These are phyloP conservation scores for Pyrenochaeta sp. DNA, from an alignment of 2,329 filamentous ascomycete species.

Conservation along the genomic window DNA sequence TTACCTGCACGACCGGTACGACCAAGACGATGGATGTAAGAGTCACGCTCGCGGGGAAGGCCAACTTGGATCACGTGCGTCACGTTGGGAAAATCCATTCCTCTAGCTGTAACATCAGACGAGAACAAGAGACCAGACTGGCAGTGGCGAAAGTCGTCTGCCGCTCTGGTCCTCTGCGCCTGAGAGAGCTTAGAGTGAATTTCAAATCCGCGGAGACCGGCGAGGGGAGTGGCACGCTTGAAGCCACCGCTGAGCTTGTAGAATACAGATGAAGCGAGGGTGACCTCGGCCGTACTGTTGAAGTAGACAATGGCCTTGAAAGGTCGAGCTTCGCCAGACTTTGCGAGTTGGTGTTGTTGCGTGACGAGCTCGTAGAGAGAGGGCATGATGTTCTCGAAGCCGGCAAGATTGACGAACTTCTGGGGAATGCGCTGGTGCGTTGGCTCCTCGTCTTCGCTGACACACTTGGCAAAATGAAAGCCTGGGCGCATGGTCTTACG, in stretches of 20 bases:
- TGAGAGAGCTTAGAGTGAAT: slow-evolving; percentile 87
- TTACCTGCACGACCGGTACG: slow-evolving; percentile 72
- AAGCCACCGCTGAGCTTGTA: slow-evolving; percentile 55
- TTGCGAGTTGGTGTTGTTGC: slow-evolving; percentile 61
- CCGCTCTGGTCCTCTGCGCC: slow-evolving; percentile 70
- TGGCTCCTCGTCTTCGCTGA: slow-evolving; percentile 79
- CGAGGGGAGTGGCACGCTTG: slow-evolving; percentile 40
- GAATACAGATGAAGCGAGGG: slow-evolving; percentile 69
- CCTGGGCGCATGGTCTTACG: slow-evolving; percentile 78
- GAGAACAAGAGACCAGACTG: slow-evolving; percentile 63
- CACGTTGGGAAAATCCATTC: slow-evolving; percentile 64
- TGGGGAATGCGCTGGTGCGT: slow-evolving; percentile 90
- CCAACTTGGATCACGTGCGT: slow-evolving; percentile 63
- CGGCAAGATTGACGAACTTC: slow-evolving; percentile 70
- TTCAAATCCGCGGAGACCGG: slow-evolving; percentile 57
- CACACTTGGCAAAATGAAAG: slow-evolving; percentile 92
- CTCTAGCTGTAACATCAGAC: slow-evolving; percentile 61
- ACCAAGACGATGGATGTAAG: slow-evolving; percentile 62
- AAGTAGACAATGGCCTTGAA: slow-evolving; percentile 99
- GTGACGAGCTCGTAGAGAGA: slow-evolving; percentile 78
- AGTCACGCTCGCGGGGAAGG: slow-evolving; percentile 54
- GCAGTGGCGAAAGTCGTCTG: slow-evolving; percentile 75
- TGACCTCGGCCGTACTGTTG: slow-evolving; percentile 77
- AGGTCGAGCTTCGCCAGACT: slow-evolving; percentile 59
- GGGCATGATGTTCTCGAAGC: slow-evolving; percentile 80